phyloP scores from a whole-genome alignment of 257 asterid genomes.

The Solanum raphanifolium region DNA sequence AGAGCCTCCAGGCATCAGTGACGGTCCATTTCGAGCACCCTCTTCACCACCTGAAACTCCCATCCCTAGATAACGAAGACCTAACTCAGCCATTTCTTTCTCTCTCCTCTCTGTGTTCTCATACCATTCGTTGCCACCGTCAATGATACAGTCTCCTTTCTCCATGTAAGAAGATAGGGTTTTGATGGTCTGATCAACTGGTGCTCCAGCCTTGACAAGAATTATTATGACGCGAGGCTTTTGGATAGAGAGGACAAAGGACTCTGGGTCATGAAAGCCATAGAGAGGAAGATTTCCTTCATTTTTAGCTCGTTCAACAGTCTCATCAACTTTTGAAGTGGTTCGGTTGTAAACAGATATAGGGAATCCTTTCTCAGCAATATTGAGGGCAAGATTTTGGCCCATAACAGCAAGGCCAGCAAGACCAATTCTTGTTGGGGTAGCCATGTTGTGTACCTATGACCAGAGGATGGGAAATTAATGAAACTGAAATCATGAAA shows the following conservation, averaged over 20 bases:
- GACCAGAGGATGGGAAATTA: not conserved
- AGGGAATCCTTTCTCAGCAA: conserved; percentile 96
- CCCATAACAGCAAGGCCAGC: conserved; percentile 99
- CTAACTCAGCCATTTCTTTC: conserved; percentile 61
- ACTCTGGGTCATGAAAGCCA: conserved; percentile 80
- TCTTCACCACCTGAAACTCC: conserved; percentile 99
- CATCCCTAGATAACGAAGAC: conserved; percentile 91
- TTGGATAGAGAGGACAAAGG: conserved; percentile 80
- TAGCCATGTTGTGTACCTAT: conserved; percentile 34
- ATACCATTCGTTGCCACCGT: conserved; percentile 98
- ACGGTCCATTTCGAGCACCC: conserved; percentile 92
- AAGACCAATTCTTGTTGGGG: conserved; percentile 87
- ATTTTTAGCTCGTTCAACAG: conserved; percentile 70
- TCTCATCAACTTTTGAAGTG: conserved; percentile 92
- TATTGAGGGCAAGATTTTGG: conserved; percentile 94
- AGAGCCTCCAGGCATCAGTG: conserved; percentile 98
- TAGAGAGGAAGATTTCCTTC: conserved; percentile 85
- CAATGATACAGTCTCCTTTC: conserved; percentile 90
- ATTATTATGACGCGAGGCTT: conserved; percentile 92
- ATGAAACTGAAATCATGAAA: not conserved
- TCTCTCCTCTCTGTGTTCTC: conserved; percentile 96
- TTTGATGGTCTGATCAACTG: conserved; percentile 87
- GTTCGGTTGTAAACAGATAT: conserved; percentile 95
- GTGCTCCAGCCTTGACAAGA: conserved; percentile 96
- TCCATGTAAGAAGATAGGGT: conserved; percentile 87